Percentiles rank a stretch among this genome's conserved stretches.
Evolutionary conservation across 1,139 yeast species (phyloP).

Genomic region (Candida mesenterica): DNA sequence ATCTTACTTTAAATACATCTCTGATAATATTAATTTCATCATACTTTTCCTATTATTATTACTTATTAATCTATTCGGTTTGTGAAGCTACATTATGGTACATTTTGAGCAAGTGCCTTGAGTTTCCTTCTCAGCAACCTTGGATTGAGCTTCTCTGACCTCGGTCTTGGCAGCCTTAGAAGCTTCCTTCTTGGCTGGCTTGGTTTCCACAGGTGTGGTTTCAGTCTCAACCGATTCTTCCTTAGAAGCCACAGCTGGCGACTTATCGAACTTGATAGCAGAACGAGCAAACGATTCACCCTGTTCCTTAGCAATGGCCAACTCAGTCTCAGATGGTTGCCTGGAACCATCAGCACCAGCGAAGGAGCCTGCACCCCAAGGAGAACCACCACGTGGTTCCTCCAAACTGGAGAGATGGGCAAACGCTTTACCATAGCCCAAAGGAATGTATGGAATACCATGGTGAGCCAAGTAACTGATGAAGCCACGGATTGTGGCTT

Average conservation of each 20-base stretch:
- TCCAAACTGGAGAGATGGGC: slow-evolving; percentile 27
- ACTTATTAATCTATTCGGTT: no score
- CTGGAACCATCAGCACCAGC: slow-evolving; percentile 41
- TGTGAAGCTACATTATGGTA: slow-evolving; percentile 14
- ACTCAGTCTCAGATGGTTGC: slow-evolving; percentile 32
- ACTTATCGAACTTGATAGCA: no score
- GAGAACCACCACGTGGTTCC: slow-evolving; percentile 40
- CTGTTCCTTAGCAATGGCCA: slow-evolving; percentile 32
- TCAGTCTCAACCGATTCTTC: no score
- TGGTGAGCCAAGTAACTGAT: slow-evolving; percentile 36
- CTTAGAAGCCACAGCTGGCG: no score
- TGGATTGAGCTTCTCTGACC: slow-evolving; percentile 10
- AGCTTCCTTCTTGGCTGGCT: slow-evolving; percentile 4
- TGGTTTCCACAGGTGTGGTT: no score
- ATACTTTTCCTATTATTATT: no score
- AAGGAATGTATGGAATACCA: slow-evolving; percentile 38
- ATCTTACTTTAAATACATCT: no score
- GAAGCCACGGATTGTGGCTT: slow-evolving; percentile 33
- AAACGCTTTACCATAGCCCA: slow-evolving; percentile 33
- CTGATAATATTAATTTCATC: no score
- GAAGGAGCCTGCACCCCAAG: slow-evolving; percentile 44
- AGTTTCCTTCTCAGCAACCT: slow-evolving; percentile 8
- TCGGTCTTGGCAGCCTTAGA: no score
- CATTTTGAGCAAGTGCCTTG: slow-evolving; percentile 16
- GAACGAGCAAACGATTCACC: no score